These are phyloP conservation scores for Halophytophthora batemanensis DNA, from an alignment of 352 stramenopile genomes.

Conservation along the genomic window DNA sequence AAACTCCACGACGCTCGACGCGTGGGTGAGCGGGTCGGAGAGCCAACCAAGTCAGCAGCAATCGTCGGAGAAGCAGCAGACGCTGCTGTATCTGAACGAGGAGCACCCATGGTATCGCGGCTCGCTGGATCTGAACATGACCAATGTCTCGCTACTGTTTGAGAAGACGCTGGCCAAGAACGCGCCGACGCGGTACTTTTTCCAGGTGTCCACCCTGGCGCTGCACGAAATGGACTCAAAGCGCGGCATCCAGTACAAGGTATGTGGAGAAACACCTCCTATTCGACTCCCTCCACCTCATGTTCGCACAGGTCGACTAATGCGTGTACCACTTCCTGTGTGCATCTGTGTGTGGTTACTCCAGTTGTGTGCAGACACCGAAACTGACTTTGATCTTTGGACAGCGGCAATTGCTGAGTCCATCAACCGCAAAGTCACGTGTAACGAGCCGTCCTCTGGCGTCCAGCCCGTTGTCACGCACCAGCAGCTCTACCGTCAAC, in stretches of 20 bases:
- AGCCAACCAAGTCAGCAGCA: constrained; percentile 18
- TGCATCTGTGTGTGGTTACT: constrained; percentile 9
- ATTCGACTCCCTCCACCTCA: background rate
- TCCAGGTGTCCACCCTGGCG: constrained; percentile 76
- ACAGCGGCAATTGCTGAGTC: constrained; percentile 68
- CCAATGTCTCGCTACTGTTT: constrained; percentile 77
- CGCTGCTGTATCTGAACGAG: constrained; percentile 72
- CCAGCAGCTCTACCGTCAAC: constrained; percentile 77
- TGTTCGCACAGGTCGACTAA: constrained; percentile 8
- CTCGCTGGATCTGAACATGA: constrained; percentile 68
- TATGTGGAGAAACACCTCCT: constrained; percentile 12
- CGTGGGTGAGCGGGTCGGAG: background rate
- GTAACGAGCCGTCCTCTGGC: constrained; percentile 17
- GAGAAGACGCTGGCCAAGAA: constrained; percentile 78
- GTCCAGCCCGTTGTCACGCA: constrained; percentile 46
- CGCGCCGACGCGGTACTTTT: constrained; percentile 79
- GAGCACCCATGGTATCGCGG: constrained; percentile 77
- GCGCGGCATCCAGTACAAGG: constrained; percentile 82
- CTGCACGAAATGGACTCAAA: constrained; percentile 80
- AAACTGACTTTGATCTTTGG: constrained; percentile 79
- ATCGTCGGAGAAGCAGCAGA: constrained; percentile 34
- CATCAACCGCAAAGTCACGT: constrained; percentile 72
- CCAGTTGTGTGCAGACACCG: constrained; percentile 68
- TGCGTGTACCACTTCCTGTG: background rate
- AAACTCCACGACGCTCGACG: constrained; percentile 14